Evolutionary conservation across 2,329 filamentous ascomycete genomes (phyloP).

Genomic region (Diaporthe destruens): DNA sequence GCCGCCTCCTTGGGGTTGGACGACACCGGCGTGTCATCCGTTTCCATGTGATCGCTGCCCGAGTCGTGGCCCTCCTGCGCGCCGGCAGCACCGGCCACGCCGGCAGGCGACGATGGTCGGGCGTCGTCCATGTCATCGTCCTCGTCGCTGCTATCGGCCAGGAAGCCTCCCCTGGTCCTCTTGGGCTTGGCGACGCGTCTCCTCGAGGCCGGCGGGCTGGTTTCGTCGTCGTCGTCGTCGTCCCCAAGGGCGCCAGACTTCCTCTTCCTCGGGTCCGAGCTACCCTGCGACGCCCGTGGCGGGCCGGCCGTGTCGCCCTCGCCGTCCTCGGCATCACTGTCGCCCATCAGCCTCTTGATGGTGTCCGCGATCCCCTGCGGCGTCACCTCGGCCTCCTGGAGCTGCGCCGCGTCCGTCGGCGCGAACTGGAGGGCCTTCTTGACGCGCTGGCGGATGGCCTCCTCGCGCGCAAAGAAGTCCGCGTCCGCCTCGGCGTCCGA

Average conservation of each 20-base stretch:
- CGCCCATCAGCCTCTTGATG: constrained; percentile 44
- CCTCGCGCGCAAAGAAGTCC: constrained; percentile 84
- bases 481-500: constrained; percentile 79
- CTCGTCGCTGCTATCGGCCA: constrained; percentile 47
- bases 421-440: constrained; percentile 51
- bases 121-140: constrained; percentile 49
- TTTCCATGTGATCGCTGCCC: constrained; percentile 46
- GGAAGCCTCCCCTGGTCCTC: constrained; percentile 38
- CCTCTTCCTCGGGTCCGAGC: constrained; percentile 47
- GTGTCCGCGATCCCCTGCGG: constrained; percentile 42
- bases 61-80: constrained; percentile 39
- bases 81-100: constrained; percentile 2
- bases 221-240: constrained; percentile 45
- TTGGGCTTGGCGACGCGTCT: constrained; percentile 41
- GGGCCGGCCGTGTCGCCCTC: constrained; percentile 11
- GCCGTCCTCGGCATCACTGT: constrained; percentile 43
- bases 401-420: constrained; percentile 36
- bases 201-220: constrained; percentile 40
- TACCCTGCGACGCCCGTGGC: constrained; percentile 8
- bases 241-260: constrained; percentile 48
- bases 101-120: constrained; percentile 20
- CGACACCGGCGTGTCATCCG: constrained; percentile 44
- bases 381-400: constrained; percentile 37
- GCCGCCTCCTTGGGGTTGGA: constrained; percentile 23
- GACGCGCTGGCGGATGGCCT: constrained; percentile 69